Percentiles rank a stretch among this genome's conserved stretches.
Evolutionary conservation across 305 asterid genomes (phyloP).

Genomic region (Fraxinus sp.): DNA sequence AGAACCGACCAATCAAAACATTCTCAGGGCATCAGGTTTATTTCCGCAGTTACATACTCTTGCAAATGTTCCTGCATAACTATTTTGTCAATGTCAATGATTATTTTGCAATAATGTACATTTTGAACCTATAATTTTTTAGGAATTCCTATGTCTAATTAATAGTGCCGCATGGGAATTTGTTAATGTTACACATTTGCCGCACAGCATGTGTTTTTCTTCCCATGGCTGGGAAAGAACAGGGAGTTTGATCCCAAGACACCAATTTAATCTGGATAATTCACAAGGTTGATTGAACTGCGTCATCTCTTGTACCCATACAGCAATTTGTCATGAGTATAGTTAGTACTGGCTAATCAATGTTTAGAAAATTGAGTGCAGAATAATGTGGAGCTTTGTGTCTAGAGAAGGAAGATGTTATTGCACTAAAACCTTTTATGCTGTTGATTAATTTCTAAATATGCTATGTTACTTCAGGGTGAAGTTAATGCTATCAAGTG

Average conservation of each 20-base stretch:
- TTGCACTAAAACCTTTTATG: slow-evolving; percentile 1
- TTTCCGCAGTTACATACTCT: slow-evolving; percentile 10
- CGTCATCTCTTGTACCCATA: background rate
- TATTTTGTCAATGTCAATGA: slow-evolving; percentile 3
- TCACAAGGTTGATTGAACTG: background rate
- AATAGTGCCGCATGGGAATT: background rate
- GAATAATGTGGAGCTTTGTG: background rate
- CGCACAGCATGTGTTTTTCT: background rate
- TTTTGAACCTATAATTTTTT: background rate
- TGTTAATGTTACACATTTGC: background rate
- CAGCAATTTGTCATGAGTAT: background rate
- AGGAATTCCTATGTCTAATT: background rate
- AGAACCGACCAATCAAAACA: slow-evolving; percentile 71
- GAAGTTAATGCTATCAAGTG: slow-evolving; percentile 98
- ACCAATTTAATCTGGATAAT: background rate
- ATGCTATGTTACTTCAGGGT: slow-evolving; percentile 51
- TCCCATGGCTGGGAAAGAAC: background rate
- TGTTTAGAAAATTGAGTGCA: background rate
- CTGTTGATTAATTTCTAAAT: slow-evolving; percentile 21
- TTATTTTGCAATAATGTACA: background rate
- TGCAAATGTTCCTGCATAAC: background rate
- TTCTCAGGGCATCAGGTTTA: slow-evolving; percentile 88
- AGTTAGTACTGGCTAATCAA: background rate
- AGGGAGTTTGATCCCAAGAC: background rate
- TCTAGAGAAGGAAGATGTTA: background rate